Evolutionary conservation across 805 yeast genomes (phyloP), one percentile per base, ranked within the genome.

Genomic region (Kregervanrija delftensis): DNA sequence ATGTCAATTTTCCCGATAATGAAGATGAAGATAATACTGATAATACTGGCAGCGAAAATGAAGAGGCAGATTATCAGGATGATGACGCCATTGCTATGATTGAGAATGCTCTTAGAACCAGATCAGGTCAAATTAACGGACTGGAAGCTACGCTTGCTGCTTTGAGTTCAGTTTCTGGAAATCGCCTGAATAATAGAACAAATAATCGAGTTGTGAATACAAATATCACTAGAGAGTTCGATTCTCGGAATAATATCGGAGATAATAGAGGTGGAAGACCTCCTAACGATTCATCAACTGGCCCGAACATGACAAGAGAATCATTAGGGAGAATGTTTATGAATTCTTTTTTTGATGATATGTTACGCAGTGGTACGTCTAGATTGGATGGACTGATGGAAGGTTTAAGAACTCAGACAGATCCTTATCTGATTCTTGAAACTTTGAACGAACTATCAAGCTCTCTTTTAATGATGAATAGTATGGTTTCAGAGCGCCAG

Each of bases 371-470:
- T 14, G 12, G 33, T 5, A 40, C 51, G 12, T 41, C 54, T 1
- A 51, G 54, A 30, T 54, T 63, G 6, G 44, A 57, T 2, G 53
- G 44, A 5, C 55, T 75, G 30, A 57, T 73, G 2, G 56, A 61
- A 11, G 69, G 67, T 34, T 56, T 76, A 33, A 59, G 59, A 33
- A 68, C 66, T 38, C 64, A 73, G 11, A 79, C 74, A 1, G 86
- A 83, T 54, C 72, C 87, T 0, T 83, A 69, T 54, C 49, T 81
- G 14, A 71, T 84, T 1, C 59, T 81, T 54, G 90, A 83, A 55
- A 74, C 81, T 2, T 62, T 85, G 42, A 80, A 74, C 50, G 86
- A 83, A 55, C 60, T 86, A 15, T 74, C 83, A 22, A 86, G 79
- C 49, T 64, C 76, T 40, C 56, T 86, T 9, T 65, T 86, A 42